phyloP scores from a whole-genome alignment of 805 yeast genomes.

The Saccharomyces cerevisiae region DNA sequence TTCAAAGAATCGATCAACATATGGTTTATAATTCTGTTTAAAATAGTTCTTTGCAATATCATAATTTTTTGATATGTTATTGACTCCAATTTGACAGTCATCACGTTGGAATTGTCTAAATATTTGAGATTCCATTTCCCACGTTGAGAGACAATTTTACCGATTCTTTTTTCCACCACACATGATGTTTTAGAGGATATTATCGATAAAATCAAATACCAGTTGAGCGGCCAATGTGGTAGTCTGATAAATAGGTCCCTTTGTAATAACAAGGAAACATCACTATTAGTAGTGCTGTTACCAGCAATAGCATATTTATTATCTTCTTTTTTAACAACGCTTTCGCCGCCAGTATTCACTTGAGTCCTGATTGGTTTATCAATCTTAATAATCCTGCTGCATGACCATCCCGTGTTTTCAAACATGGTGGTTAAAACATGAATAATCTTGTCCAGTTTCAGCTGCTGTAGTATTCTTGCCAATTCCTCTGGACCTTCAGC shows the following conservation, averaged over 20 bases:
- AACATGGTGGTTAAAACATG: slow-evolving; percentile 29
- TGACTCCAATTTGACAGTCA: slow-evolving; percentile 24
- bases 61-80: slow-evolving; percentile 29
- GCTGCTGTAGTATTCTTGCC: slow-evolving; percentile 20
- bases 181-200: slow-evolving; percentile 28
- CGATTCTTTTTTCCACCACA: slow-evolving; percentile 27
- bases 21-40: slow-evolving; percentile 30
- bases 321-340: background rate
- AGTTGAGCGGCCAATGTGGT: slow-evolving; percentile 31
- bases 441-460: slow-evolving; percentile 27
- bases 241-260: slow-evolving; percentile 27
- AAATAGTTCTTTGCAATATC: slow-evolving; percentile 24
- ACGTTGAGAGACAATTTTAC: slow-evolving; percentile 26
- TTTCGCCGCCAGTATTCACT: slow-evolving; percentile 3
- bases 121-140: slow-evolving; percentile 29
- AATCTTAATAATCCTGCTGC: slow-evolving; percentile 22
- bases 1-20: slow-evolving; percentile 31
- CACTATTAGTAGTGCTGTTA: background rate
- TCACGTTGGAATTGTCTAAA: slow-evolving; percentile 18
- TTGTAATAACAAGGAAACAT: slow-evolving; percentile 11
- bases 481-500: slow-evolving; percentile 22
- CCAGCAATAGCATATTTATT: background rate
- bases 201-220: slow-evolving; percentile 30
- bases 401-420: slow-evolving; percentile 31
- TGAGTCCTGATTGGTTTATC: slow-evolving; percentile 19